Percentiles rank a stretch among this genome's conserved stretches.
Evolutionary conservation across 768 basidiomycete genomes (phyloP).

Genomic region (Naganishia onofrii): DNA sequence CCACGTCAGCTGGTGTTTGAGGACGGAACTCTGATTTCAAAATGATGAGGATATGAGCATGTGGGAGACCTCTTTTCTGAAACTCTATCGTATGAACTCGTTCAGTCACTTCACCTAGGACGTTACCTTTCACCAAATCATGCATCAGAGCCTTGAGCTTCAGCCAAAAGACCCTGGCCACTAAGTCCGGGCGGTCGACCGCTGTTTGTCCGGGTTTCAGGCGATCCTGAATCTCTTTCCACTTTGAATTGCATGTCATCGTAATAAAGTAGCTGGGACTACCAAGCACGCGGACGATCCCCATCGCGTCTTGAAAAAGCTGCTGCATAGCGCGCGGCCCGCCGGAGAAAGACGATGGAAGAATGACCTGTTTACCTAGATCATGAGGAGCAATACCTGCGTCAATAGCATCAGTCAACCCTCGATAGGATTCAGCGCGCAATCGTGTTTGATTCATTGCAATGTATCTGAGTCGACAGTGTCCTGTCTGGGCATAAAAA

Average conservation of each 20-base stretch:
- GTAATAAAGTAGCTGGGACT: conserved; percentile 34
- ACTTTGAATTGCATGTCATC: conserved; percentile 35
- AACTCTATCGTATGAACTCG: conserved; percentile 61
- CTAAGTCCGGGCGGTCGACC: conserved; percentile 56
- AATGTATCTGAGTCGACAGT: conserved; percentile 53
- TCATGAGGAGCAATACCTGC: neutral
- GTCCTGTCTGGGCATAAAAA: conserved; percentile 57
- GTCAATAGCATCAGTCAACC: conserved; percentile 25
- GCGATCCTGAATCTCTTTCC: conserved; percentile 32
- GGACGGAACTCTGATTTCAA: conserved; percentile 52
- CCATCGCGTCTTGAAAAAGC: conserved; percentile 39
- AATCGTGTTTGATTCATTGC: conserved; percentile 35
- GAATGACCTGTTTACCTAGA: conserved; percentile 26
- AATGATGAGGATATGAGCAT: conserved; percentile 59
- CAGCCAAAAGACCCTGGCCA: conserved; percentile 56
- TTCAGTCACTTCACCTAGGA: conserved; percentile 56
- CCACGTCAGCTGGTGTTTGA: conserved; percentile 52
- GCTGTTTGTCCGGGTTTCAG: conserved; percentile 32
- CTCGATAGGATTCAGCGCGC: conserved; percentile 50
- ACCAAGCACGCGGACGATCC: conserved; percentile 32
- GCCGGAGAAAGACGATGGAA: conserved; percentile 32
- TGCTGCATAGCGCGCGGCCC: conserved; percentile 33
- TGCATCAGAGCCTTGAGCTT: conserved; percentile 54
- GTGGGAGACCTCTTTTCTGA: conserved; percentile 62
- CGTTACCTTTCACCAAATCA: conserved; percentile 52